Evolutionary conservation across 169 alveolate genomes (phyloP).

Genomic region (Perkinsus chesapeaki): DNA sequence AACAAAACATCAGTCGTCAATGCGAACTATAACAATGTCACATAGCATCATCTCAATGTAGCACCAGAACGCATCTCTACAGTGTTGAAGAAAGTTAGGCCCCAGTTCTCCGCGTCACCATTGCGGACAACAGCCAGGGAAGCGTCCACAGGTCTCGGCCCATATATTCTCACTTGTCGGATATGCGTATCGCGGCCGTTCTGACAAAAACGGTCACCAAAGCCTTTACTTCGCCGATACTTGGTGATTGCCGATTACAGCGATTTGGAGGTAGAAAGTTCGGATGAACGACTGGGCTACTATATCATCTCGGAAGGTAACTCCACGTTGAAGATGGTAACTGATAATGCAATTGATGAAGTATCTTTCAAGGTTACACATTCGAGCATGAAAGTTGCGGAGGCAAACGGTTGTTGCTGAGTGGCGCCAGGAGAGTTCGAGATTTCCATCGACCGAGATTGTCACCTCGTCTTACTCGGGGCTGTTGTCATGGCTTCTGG

Average conservation of each 20-base stretch:
- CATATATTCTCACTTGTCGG: constrained; percentile 42
- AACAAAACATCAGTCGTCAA: neutral
- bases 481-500: neutral
- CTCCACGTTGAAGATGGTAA: neutral
- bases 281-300: constrained; percentile 19
- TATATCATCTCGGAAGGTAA: neutral
- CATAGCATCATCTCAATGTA: neutral
- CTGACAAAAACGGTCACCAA: constrained; percentile 8
- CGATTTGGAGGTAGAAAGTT: constrained; percentile 41
- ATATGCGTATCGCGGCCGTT: constrained; percentile 57
- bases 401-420: too few species aligned
- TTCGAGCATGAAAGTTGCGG: too few species aligned
- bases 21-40: neutral
- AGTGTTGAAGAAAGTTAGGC: neutral
- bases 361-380: too few species aligned
- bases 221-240: neutral
- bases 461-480: neutral
- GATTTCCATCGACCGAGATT: too few species aligned
- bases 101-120: neutral
- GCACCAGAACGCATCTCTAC: neutral
- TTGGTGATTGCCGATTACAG: constrained; percentile 37
- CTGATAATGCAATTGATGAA: neutral
- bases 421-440: too few species aligned
- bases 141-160: constrained; percentile 23
- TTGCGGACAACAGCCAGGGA: neutral